Evolutionary conservation across 768 basidiomycete species (phyloP).

Genomic region (Collybia sp.): DNA sequence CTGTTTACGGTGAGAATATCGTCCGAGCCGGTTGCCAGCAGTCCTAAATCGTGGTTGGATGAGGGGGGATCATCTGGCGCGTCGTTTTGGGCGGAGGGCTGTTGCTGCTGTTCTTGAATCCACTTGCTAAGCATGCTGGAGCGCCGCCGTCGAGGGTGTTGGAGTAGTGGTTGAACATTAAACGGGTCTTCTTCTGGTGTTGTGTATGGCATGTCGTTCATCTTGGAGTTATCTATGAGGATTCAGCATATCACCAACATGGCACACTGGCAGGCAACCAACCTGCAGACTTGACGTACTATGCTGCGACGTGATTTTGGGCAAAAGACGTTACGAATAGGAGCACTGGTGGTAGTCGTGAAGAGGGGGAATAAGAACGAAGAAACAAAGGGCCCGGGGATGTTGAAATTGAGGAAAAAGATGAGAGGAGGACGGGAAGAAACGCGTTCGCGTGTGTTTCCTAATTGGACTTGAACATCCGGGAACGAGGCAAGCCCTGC

Average conservation of each 20-base stretch:
- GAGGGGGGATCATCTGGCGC: constrained; percentile 12
- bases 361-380: constrained; percentile 2
- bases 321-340: background rate
- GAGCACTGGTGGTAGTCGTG: constrained; percentile 5
- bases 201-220: constrained; percentile 43
- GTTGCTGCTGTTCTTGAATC: constrained; percentile 45
- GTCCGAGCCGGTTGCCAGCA: constrained; percentile 17
- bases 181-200: constrained; percentile 50
- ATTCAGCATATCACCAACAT: constrained; percentile 2
- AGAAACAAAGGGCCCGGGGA: constrained; percentile 10
- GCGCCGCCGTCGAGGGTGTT: constrained; percentile 30
- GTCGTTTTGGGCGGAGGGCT: constrained; percentile 8
- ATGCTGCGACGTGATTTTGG: too few relatives aligned
- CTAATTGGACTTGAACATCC: constrained; percentile 22
- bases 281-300: too few relatives aligned
- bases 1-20: constrained; percentile 33
- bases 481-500: constrained; percentile 26
- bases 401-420: constrained; percentile 8
- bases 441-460: constrained; percentile 27
- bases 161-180: constrained; percentile 30
- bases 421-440: constrained; percentile 11
- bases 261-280: background rate
- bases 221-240: constrained; percentile 5
- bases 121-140: constrained; percentile 52
- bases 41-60: constrained; percentile 29